Percentiles rank a stretch among this genome's conserved stretches.
phyloP scores from a whole-genome alignment of 768 basidiomycete species.

The Tephrocybe rancida region DNA sequence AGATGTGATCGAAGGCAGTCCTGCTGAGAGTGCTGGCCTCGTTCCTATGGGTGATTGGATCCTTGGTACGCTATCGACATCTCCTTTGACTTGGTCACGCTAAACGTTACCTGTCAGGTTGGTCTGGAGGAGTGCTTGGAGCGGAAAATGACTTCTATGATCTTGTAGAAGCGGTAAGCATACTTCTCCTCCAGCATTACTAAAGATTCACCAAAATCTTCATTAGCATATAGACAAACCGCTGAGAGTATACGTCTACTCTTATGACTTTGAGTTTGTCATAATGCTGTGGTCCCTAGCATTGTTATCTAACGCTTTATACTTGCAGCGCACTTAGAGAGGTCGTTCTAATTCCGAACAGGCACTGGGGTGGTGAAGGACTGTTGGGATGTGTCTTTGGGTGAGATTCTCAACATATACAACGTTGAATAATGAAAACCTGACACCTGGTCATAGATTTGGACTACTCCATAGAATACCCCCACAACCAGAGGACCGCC shows the following conservation, averaged over 20 bases:
- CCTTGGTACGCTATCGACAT: conserved; percentile 30
- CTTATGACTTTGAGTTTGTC: conserved; percentile 92
- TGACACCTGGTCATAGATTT: conserved; percentile 50
- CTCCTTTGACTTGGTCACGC: conserved; percentile 22
- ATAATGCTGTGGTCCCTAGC: conserved; percentile 4
- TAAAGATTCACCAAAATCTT: conserved; percentile 1
- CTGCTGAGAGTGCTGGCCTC: conserved; percentile 94
- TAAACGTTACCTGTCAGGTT: conserved; percentile 74
- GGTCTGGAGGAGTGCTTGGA: conserved; percentile 90
- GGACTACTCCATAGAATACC: conserved; percentile 95
- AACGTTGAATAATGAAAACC: conserved; percentile 8
- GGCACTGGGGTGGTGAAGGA: conserved; percentile 97
- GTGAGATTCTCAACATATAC: conserved; percentile 40
- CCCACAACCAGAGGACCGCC: conserved; percentile 62
- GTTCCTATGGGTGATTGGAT: conserved; percentile 83
- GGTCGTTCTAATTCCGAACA: conserved; percentile 92
- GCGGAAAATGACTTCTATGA: conserved; percentile 97
- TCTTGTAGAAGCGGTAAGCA: conserved; percentile 85
- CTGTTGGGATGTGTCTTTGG: conserved; percentile 95
- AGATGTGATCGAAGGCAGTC: conserved; percentile 94
- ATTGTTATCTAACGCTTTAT: conserved; percentile 11
- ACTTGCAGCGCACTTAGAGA: conserved; percentile 79
- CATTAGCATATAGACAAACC: conserved; percentile 91
- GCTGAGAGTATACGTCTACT: conserved; percentile 93
- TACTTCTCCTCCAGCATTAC: neutral